Evolutionary conservation across 208 protist genomes (phyloP).

Genomic region (Porcisia deanei): DNA sequence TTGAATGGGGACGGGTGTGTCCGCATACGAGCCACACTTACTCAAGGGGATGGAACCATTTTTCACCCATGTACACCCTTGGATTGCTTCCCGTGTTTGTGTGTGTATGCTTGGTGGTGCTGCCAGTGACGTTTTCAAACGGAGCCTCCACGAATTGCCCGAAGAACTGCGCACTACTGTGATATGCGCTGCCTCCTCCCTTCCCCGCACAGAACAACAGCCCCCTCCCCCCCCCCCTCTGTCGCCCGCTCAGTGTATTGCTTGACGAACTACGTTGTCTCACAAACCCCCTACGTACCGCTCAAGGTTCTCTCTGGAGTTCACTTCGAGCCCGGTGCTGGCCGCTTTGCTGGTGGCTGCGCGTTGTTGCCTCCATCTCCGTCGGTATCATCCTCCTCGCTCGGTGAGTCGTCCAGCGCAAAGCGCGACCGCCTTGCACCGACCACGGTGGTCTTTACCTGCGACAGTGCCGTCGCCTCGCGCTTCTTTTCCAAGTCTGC

Average conservation of each 20-base stretch:
- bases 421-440: conserved; percentile 36
- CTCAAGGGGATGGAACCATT: too few relatives aligned
- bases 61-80: too few relatives aligned
- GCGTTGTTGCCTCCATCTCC: neutral
- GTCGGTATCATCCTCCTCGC: conserved; percentile 33
- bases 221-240: neutral
- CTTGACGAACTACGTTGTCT: too few relatives aligned
- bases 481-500: conserved; percentile 34
- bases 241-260: too few relatives aligned
- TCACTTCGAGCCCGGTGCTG: neutral
- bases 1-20: too few relatives aligned
- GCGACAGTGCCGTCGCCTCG: conserved; percentile 23
- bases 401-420: conserved; percentile 29
- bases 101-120: neutral
- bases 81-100: too few relatives aligned
- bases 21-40: too few relatives aligned
- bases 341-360: neutral
- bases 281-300: neutral
- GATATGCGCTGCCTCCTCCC: neutral
- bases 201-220: neutral
- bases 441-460: conserved; percentile 26
- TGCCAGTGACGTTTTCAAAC: neutral
- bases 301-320: neutral
- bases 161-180: neutral
- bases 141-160: neutral